These are phyloP conservation scores for Neurospora tetrasperma DNA, from an alignment of 495 filamentous ascomycete genomes.

Conservation along the genomic window DNA sequence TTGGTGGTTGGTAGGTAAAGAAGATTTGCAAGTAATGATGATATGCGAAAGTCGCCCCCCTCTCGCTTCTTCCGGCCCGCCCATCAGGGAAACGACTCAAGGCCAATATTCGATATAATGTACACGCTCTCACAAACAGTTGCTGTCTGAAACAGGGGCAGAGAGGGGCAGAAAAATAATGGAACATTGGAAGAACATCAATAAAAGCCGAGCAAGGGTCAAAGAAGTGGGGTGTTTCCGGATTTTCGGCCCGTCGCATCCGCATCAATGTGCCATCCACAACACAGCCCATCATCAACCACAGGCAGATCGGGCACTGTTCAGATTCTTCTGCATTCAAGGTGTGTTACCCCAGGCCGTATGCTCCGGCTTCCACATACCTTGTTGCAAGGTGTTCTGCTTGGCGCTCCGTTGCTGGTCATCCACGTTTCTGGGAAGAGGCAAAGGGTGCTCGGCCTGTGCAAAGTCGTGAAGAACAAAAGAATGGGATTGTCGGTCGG, in stretches of 20 bases:
- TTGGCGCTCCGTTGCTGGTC: neutral
- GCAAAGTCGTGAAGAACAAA: neutral
- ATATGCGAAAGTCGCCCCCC: neutral
- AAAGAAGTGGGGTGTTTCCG: neutral
- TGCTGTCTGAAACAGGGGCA: neutral
- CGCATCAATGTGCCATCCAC: neutral
- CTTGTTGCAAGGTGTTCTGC: neutral
- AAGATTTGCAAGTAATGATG: neutral
- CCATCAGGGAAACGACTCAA: neutral
- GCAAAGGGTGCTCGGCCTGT: neutral
- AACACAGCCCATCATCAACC: neutral
- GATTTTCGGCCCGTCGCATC: neutral
- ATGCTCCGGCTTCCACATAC: neutral
- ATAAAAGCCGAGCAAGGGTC: neutral
- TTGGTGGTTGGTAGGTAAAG: neutral
- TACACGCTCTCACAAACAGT: neutral
- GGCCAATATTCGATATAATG: neutral
- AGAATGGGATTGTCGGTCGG: neutral
- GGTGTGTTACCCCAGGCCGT: neutral
- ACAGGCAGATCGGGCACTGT: neutral
- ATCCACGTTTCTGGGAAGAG: neutral
- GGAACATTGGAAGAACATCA: neutral
- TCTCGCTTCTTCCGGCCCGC: neutral
- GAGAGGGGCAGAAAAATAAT: neutral
- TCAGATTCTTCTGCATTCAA: neutral